These are phyloP conservation scores for Cyberlindnera sargentensis DNA, from an alignment of 805 yeast species.

Conservation along the genomic window DNA sequence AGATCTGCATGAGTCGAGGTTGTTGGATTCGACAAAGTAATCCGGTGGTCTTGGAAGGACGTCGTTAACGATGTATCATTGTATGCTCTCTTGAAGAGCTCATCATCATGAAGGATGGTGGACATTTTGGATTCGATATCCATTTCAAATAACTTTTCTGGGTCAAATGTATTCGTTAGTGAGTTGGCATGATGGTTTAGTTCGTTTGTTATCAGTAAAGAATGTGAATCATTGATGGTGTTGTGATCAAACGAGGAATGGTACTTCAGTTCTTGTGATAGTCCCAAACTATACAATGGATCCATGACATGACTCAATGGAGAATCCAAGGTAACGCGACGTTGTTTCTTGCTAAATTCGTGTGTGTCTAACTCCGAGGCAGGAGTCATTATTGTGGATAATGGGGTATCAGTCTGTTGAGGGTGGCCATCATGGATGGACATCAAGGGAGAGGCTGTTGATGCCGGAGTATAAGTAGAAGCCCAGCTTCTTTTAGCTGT, in stretches of 20 bases:
- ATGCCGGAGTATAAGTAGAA: conserved; percentile 18
- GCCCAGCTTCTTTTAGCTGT: conserved; percentile 17
- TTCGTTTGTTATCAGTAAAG: too few relatives aligned
- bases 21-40: background rate
- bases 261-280: conserved; percentile 14
- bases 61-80: background rate
- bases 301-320: conserved; percentile 16
- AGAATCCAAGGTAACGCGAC: conserved; percentile 11
- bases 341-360: conserved; percentile 8
- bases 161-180: background rate
- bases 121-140: conserved; percentile 1
- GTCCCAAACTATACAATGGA: conserved; percentile 8
- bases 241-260: too few relatives aligned
- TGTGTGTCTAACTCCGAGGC: conserved; percentile 11
- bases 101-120: background rate
- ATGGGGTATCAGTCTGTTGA: background rate
- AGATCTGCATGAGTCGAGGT: background rate
- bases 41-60: background rate
- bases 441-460: conserved; percentile 16
- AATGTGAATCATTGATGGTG: too few relatives aligned
- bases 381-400: conserved; percentile 10
- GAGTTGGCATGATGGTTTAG: too few relatives aligned
- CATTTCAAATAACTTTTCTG: conserved; percentile 5
- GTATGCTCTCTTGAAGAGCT: background rate
- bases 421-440: conserved; percentile 3